Conservation (phyloP, 202 grass and related monocot species). For the Tripidium arundinaceum region DNA sequence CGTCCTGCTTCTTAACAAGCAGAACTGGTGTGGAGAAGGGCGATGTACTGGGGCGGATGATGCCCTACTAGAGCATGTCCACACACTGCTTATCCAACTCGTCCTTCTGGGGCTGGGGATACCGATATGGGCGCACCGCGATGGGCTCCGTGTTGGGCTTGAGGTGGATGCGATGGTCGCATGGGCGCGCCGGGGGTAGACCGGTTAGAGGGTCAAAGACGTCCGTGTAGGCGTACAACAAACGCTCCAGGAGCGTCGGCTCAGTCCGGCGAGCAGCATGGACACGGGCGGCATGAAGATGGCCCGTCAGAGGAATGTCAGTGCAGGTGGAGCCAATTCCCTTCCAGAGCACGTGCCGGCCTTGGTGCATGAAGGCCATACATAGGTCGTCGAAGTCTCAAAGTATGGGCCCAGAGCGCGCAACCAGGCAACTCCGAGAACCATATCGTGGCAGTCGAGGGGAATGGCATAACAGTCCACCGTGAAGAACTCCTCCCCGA, state of each 20-base stretch:
- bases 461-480: not conserved
- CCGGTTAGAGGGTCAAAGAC: not conserved
- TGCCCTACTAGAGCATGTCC: too few species aligned
- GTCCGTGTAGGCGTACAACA: not conserved
- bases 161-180: too few species aligned
- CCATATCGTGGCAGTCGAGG: not conserved
- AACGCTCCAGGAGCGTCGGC: too few species aligned
- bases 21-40: not conserved
- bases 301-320: not conserved
- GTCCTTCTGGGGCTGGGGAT: too few species aligned
- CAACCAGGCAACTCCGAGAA: accelerated
- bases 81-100: too few species aligned
- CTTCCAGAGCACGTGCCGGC: not conserved
- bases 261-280: too few species aligned
- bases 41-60: not conserved
- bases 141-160: too few species aligned
- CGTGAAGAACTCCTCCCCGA: not conserved
- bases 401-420: not conserved
- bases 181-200: too few species aligned
- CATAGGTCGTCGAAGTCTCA: not conserved
- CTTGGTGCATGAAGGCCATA: not conserved
- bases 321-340: not conserved
- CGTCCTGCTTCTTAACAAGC: not conserved
- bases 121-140: too few species aligned
- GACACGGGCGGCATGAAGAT: not conserved